Base-by-base conservation (phyloP, 169 alveolate species). In the Cryptosporidium baileyi region DNA sequence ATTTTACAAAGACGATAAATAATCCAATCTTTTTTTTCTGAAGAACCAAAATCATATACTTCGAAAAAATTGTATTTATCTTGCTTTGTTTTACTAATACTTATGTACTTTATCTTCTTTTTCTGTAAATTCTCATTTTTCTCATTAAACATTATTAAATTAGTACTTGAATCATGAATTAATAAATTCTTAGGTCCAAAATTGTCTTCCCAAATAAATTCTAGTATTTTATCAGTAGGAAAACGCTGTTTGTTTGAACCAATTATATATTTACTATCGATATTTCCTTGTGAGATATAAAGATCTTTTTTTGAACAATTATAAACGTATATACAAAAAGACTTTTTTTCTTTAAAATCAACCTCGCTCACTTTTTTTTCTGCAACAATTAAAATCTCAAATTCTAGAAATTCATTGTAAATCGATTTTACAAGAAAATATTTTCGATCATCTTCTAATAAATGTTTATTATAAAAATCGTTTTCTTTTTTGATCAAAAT, bases 21-120 rank as follows among this genome's bases (percentile, higher is more conserved):
- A 9, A 74, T 24, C 85, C 85, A 74, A 34, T 74, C 60, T 17
- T 36, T 13, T 61, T 57, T 74, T 13, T 74, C 60, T 19, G 24
- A 40, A 7, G 67, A 74, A n/a, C 65, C 85, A 38, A 74, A 74
- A 19, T 74, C 67, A 36, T 74, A 74, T 7, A 74, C 85, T 15
- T 74, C 74, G 54, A 74, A 74, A 19, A 26, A 38, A 24, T 28
- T 30, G 43, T 38, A 52, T 19, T 36, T 57, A 15, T 51, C 57
- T 8, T 41, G 59, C 61, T 41, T 45, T n/a, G 60, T 62, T 43
- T 43, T 62, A 17, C 41, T 43, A 40, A 62, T 62, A 43, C 60
- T 62, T 40, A 62, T 62, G 19, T 41, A 62, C 24, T 41, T 62
- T 44, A 43, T n/a, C 17, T 24, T 62, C 41, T 62, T 65, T n/a